phyloP scores from a whole-genome alignment of 257 asterid species.

The Eucommia ulmoides region DNA sequence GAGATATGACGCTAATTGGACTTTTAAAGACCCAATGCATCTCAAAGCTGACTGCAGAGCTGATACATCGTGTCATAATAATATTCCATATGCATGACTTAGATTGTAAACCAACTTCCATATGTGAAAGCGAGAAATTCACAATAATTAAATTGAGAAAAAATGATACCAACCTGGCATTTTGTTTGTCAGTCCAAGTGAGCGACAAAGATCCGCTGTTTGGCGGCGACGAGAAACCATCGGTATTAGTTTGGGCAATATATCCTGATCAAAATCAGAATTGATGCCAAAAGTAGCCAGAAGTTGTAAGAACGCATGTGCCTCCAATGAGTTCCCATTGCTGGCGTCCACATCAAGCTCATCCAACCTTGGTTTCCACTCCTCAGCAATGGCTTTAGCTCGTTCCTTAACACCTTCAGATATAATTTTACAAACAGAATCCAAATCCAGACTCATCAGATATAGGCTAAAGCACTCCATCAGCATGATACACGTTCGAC shows the following conservation, averaged over 20 bases:
- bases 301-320: conserved; percentile 94
- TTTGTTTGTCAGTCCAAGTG: conserved; percentile 80
- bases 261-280: conserved; percentile 71
- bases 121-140: conserved; percentile 1
- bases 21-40: background rate
- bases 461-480: conserved; percentile 87
- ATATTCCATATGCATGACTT: background rate
- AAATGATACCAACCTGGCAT: conserved; percentile 64
- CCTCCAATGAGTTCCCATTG: conserved; percentile 93
- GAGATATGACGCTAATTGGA: background rate
- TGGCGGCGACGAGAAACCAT: conserved; percentile 99
- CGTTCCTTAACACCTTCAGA: conserved; percentile 55
- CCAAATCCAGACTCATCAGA: conserved; percentile 28
- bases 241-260: conserved; percentile 71
- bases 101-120: background rate
- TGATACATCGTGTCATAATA: background rate
- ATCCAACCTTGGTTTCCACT: conserved; percentile 87
- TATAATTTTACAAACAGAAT: conserved; percentile 25
- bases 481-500: conserved; percentile 91
- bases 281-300: conserved; percentile 83
- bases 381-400: conserved; percentile 84
- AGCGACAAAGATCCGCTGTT: conserved; percentile 90
- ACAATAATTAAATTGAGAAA: background rate
- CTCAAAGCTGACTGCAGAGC: background rate
- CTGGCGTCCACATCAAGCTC: conserved; percentile 88